Evolutionary conservation across 495 filamentous ascomycete genomes (phyloP).

Genomic region (Trichocladium uniseriatum): DNA sequence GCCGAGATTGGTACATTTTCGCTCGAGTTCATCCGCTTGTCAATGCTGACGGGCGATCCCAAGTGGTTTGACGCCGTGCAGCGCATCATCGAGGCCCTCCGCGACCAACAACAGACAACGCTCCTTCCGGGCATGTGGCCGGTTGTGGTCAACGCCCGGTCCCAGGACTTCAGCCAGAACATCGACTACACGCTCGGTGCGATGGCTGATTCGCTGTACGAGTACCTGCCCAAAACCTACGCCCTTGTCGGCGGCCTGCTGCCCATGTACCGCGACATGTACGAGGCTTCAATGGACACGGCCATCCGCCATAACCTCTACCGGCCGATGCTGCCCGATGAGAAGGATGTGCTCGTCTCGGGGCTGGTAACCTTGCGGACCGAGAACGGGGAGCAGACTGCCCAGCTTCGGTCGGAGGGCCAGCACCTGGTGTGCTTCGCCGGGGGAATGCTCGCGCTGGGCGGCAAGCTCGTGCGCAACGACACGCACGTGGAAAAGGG

Average conservation of each 20-base stretch:
- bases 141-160: constrained; percentile 28
- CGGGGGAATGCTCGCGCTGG: constrained; percentile 77
- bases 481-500: constrained; percentile 61
- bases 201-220: constrained; percentile 71
- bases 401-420: constrained; percentile 31
- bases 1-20: constrained; percentile 68
- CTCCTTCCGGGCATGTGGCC: constrained; percentile 56
- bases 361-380: constrained; percentile 46
- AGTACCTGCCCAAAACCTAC: constrained; percentile 69
- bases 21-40: constrained; percentile 77
- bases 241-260: constrained; percentile 63
- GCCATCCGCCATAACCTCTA: constrained; percentile 61
- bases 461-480: constrained; percentile 58
- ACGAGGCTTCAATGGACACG: constrained; percentile 55
- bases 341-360: constrained; percentile 37
- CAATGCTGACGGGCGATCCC: constrained; percentile 67
- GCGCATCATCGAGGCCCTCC: constrained; percentile 65
- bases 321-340: constrained; percentile 47
- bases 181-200: constrained; percentile 58
- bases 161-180: constrained; percentile 22
- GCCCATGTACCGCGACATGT: constrained; percentile 67
- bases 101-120: constrained; percentile 54
- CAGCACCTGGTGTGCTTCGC: constrained; percentile 56
- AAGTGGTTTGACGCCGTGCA: constrained; percentile 85
- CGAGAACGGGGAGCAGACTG: constrained; percentile 56